Evolutionary conservation across 768 basidiomycete species (phyloP).

Genomic region (Psilocybe cubensis): DNA sequence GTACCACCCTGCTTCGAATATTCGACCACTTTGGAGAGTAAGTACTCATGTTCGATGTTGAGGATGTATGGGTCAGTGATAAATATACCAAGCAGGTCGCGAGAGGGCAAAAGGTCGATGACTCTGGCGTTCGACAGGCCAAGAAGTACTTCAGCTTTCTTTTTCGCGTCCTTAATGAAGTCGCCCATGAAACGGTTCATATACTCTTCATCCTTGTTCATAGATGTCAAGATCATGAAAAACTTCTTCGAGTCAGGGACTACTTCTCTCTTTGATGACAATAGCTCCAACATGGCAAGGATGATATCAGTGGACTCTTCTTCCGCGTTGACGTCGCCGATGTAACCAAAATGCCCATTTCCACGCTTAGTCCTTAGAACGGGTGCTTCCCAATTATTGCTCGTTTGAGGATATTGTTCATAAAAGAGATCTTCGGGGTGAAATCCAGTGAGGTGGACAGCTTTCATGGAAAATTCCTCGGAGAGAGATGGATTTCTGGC

Average conservation of each 20-base stretch:
- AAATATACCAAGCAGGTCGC: conserved; percentile 36
- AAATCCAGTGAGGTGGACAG: conserved; percentile 13
- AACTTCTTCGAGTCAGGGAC: conserved; percentile 24
- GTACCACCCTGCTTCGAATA: conserved; percentile 40
- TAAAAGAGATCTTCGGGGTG: conserved; percentile 17
- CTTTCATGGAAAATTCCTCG: conserved; percentile 14
- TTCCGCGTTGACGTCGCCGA: conserved; percentile 36
- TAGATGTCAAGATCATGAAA: conserved; percentile 28
- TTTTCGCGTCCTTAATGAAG: conserved; percentile 23
- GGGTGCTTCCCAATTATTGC: conserved; percentile 23
- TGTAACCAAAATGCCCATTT: conserved; percentile 35
- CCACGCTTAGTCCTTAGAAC: conserved; percentile 27
- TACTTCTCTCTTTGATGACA: conserved; percentile 6
- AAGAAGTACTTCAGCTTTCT: conserved; percentile 20
- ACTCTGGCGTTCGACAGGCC: conserved; percentile 25
- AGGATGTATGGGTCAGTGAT: conserved; percentile 36
- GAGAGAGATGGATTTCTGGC: conserved; percentile 13
- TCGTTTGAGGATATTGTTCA: conserved; percentile 5
- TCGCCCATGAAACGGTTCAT: conserved; percentile 16
- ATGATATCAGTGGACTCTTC: conserved; percentile 28
- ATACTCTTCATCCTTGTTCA: conserved; percentile 7
- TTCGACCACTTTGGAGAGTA: conserved; percentile 32
- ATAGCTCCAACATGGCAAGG: conserved; percentile 36
- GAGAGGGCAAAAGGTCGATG: conserved; percentile 29
- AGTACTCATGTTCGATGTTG: conserved; percentile 21